Base-by-base conservation (phyloP, 177 flowering plant genomes). In the Vitis hybrid region DNA sequence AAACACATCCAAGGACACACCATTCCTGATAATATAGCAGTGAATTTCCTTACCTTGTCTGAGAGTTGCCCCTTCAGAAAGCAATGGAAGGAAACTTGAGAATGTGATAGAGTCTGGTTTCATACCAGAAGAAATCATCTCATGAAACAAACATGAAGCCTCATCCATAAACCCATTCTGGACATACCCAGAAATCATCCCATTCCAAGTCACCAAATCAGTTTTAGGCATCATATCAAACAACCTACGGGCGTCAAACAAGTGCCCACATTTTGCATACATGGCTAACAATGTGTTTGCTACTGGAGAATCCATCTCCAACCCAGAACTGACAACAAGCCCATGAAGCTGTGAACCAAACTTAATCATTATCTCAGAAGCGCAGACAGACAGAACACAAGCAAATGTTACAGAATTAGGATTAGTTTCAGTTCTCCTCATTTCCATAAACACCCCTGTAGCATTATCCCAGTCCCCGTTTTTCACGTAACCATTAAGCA, bases 151-250 rank as follows among this genome's bases (percentile, higher is more conserved):
- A 68, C 66, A 34, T 23, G 64, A 64, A 55, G 92, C 94, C 73
- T 92, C 92, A 57, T 32, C 52, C 82, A 75, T 82, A 55, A 73
- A 76, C 15, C 92, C 89, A 74, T 84, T 86, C 67, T 89, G 92
- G 50, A 91, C 96, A 77, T 80, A 86, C 56, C 98, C 99, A 68
- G 88, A 74, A 75, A 94, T 89, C 88, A 94, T 85, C 10, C 81
- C 90, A 81, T 94, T 94, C 97, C 97, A 91, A 56, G 86, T 70
- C 54, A 94, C 92, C 66, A 80, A 64, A 78, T 84, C 85, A 62
- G 68, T 72, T 19, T 61, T 73, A 34, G 82, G 81, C 79, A 82
- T 82, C 66, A 51, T 65, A 59, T 81, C 76, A 66, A 93, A 90
- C 69, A 91, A 72, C 64, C 69, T 81, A 11, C 68, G 79, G 0